These are phyloP conservation scores for Penicillium ochrochloron DNA, from an alignment of 495 filamentous ascomycete genomes.

Conservation along the genomic window DNA sequence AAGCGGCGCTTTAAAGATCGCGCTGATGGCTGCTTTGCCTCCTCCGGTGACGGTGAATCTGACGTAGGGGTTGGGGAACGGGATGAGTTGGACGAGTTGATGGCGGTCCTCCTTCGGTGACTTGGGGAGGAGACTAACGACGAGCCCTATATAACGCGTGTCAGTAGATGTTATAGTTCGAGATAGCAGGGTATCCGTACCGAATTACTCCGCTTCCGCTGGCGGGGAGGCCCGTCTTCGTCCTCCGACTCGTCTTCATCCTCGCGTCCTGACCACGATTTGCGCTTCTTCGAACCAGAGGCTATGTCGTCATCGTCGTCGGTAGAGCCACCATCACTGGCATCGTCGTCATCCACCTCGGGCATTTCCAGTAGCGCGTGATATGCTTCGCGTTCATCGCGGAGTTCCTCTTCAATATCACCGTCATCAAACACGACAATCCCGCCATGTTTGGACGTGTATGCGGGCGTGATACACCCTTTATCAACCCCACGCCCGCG, in stretches of 20 bases:
- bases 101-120: slow-evolving; percentile 40
- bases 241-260: slow-evolving; percentile 71
- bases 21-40: slow-evolving; percentile 66
- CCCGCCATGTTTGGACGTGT: slow-evolving; percentile 77
- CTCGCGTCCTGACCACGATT: slow-evolving; percentile 78
- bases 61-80: slow-evolving; percentile 51
- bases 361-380: slow-evolving; percentile 85
- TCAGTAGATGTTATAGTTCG: slow-evolving; percentile 27
- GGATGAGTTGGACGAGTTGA: slow-evolving; percentile 52
- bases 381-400: slow-evolving; percentile 76
- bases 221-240: slow-evolving; percentile 70
- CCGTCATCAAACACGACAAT: slow-evolving; percentile 95
- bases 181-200: slow-evolving; percentile 51
- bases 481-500: slow-evolving; percentile 55
- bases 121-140: slow-evolving; percentile 56
- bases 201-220: slow-evolving; percentile 84
- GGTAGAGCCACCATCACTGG: slow-evolving; percentile 50
- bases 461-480: slow-evolving; percentile 71
- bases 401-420: slow-evolving; percentile 89
- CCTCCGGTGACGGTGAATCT: slow-evolving; percentile 61
- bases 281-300: slow-evolving; percentile 68
- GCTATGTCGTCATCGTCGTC: slow-evolving; percentile 45
- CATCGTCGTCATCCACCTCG: slow-evolving; percentile 73
- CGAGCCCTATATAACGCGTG: slow-evolving; percentile 56
- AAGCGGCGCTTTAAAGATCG: slow-evolving; percentile 72